phyloP scores from a whole-genome alignment of 2,329 filamentous ascomycete genomes.

The Periconia sp. region DNA sequence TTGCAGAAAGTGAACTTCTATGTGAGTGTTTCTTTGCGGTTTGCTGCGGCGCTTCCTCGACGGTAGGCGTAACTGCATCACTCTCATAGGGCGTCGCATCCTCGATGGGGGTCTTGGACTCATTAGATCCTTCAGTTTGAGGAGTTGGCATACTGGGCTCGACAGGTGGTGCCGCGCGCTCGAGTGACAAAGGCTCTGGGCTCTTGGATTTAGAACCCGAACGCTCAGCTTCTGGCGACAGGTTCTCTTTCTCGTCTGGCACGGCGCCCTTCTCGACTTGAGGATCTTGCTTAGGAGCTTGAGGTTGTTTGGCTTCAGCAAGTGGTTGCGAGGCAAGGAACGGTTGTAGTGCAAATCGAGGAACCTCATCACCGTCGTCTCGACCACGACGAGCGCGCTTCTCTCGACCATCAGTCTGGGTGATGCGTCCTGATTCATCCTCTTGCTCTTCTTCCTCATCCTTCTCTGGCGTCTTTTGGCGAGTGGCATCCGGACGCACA shows the following conservation, averaged over 20 bases:
- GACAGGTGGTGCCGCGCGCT: slow-evolving; percentile 12
- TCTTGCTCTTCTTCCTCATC: slow-evolving; percentile 52
- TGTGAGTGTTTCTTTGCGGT: slow-evolving; percentile 36
- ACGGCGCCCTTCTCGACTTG: slow-evolving; percentile 28
- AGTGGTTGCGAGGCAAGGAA: slow-evolving; percentile 46
- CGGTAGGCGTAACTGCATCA: slow-evolving; percentile 35
- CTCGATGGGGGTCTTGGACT: slow-evolving; percentile 23
- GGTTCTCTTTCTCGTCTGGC: slow-evolving; percentile 45
- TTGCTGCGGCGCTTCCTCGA: slow-evolving; percentile 30
- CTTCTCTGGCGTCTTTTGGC: slow-evolving; percentile 52
- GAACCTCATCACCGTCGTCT: slow-evolving; percentile 74
- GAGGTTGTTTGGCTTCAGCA: slow-evolving; percentile 31
- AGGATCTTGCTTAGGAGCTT: slow-evolving; percentile 27
- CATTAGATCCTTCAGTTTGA: slow-evolving; percentile 19
- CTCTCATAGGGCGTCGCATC: slow-evolving; percentile 34
- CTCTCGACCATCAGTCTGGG: slow-evolving; percentile 69
- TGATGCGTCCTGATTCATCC: slow-evolving; percentile 66
- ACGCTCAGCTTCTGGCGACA: slow-evolving; percentile 34
- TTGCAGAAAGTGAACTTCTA: slow-evolving; percentile 69
- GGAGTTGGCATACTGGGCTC: slow-evolving; percentile 16
- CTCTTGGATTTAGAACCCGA: slow-evolving; percentile 34
- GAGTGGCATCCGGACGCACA: slow-evolving; percentile 62
- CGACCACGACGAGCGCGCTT: slow-evolving; percentile 75
- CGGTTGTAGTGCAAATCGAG: slow-evolving; percentile 68
- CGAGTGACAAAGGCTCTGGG: slow-evolving; percentile 27